Evolutionary conservation across 208 protist genomes (phyloP), one percentile per base, ranked within the genome.

Genomic region (Trypanosoma cruzi): DNA sequence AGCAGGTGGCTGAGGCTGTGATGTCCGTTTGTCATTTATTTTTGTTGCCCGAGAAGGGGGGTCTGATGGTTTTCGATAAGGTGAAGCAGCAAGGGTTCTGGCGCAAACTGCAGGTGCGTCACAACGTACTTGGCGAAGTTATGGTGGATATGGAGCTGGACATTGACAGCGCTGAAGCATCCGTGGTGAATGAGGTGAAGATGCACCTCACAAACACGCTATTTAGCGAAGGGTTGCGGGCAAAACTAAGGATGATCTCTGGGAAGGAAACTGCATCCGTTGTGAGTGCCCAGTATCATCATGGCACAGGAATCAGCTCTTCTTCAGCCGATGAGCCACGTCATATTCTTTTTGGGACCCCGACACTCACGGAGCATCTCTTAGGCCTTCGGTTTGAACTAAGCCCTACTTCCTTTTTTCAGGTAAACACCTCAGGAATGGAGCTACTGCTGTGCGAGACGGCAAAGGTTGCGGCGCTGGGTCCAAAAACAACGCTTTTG

Each of bases 341-440:
- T n/a, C 69, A 81, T 22, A 70, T 94, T 24, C 65, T 97, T 55
- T 82, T 73, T 54, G 92, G 92, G n/a, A 48, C 34, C 0, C 3
- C 81, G 8, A 86, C 78, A 46, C 81, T 98, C 24, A 84, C 82
- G 6, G 93, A 97, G 70, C 72, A 80, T 16, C 66, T 97, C 1
- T 72, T 75, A 0, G 92, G 90, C 0, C 72, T 90, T 28, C 59
- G 70, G 57, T 99, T 98, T 77, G 83, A 97, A 54, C 88, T 99
- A 6, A 96, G 89, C 60, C 87, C 95, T 14, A 85, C 82, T 8
- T 86, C 94, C 5, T 99, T 99, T 70, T 99, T 99, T 71, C 98
- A 99, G 82, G 94, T 98, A 0, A 99, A 99, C 81, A 98, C 87
- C 4, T 71, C 79, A 10, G 94, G 86, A 34, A 91, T 92, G 61